phyloP scores from a whole-genome alignment of 352 stramenopile genomes.

The Globisporangium polare region DNA sequence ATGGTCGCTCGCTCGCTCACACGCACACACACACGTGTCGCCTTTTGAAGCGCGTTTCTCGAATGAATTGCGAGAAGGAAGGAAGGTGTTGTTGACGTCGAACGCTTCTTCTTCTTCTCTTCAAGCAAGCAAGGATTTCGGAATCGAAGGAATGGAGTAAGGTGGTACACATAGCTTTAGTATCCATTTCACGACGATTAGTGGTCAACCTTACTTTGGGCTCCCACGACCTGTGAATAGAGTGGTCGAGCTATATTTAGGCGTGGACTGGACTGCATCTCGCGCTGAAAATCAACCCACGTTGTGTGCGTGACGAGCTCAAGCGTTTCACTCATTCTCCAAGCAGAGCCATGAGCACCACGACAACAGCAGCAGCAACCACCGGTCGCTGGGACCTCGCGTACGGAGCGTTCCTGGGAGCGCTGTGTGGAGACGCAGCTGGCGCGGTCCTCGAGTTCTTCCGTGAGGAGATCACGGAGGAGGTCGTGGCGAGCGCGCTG shows the following conservation, averaged over 20 bases:
- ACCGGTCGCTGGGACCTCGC: constrained; percentile 21
- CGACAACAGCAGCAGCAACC: background rate
- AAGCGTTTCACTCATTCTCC: background rate
- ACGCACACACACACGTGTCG: background rate
- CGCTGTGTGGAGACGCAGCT: constrained; percentile 45
- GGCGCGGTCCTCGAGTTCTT: constrained; percentile 55
- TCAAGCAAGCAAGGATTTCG: background rate
- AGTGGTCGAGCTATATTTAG: background rate
- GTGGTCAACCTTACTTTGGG: too few relatives aligned
- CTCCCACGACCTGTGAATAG: too few relatives aligned
- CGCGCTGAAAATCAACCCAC: background rate
- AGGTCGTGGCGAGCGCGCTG: constrained; percentile 29
- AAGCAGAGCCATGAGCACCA: background rate
- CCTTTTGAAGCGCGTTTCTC: constrained; percentile 1
- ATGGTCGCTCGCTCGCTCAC: constrained; percentile 10
- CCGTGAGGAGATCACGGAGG: constrained; percentile 20
- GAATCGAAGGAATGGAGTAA: background rate
- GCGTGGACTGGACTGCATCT: background rate
- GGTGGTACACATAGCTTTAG: background rate
- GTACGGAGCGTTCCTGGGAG: constrained; percentile 45
- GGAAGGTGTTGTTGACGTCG: constrained; percentile 12
- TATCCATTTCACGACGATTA: background rate
- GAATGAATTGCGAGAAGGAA: constrained; percentile 6
- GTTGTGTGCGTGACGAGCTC: background rate
- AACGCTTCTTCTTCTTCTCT: background rate